These are phyloP conservation scores for Astraeus odoratus DNA, from an alignment of 768 basidiomycete genomes.

Conservation along the genomic window DNA sequence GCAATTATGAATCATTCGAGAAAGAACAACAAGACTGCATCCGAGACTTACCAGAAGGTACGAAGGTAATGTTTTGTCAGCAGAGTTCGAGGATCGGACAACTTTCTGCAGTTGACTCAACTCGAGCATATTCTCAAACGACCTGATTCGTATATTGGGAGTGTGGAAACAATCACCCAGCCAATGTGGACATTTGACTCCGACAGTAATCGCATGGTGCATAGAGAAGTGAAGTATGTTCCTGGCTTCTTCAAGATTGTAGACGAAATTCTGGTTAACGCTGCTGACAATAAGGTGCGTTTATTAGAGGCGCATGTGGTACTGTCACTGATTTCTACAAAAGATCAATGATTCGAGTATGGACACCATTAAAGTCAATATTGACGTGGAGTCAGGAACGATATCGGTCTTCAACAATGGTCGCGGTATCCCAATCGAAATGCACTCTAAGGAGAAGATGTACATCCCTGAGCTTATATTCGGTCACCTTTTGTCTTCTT, in stretches of 20 bases:
- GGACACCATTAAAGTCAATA: constrained; percentile 85
- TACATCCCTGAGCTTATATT: constrained; percentile 98
- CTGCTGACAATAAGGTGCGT: constrained; percentile 95
- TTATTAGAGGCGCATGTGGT: neutral
- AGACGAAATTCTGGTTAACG: constrained; percentile 98
- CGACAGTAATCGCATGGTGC: constrained; percentile 74
- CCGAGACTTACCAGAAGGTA: constrained; percentile 88
- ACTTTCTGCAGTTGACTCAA: constrained; percentile 68
- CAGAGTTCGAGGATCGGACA: neutral
- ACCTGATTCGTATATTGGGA: constrained; percentile 95
- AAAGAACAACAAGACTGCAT: constrained; percentile 68
- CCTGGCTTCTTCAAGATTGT: constrained; percentile 99
- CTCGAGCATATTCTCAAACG: constrained; percentile 90
- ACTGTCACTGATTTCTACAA: neutral
- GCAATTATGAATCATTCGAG: constrained; percentile 47
- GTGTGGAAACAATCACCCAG: constrained; percentile 82
- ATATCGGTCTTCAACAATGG: constrained; percentile 98
- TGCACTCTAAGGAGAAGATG: constrained; percentile 87
- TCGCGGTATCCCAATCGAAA: constrained; percentile 92
- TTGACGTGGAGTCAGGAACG: constrained; percentile 74
- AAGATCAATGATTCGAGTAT: constrained; percentile 90
- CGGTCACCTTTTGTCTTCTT: constrained; percentile 87
- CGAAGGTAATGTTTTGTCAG: constrained; percentile 9
- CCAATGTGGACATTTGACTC: constrained; percentile 92
- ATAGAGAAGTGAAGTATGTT: constrained; percentile 81